Evolutionary conservation across 2,329 filamentous ascomycete genomes (phyloP).

Genomic region (Fusarium newnesense): DNA sequence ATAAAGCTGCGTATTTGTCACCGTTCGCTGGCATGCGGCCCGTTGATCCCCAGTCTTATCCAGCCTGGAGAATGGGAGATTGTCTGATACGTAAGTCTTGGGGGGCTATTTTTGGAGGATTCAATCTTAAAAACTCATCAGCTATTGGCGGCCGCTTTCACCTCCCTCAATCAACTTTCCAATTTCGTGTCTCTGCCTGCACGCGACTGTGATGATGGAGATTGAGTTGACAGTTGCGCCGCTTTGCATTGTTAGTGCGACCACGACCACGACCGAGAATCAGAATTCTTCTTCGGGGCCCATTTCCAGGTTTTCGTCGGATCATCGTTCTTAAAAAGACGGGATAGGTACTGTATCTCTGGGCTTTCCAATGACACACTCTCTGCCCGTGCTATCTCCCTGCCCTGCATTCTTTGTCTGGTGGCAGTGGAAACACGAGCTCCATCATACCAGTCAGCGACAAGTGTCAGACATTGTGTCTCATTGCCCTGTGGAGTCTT

Average conservation of each 20-base stretch:
- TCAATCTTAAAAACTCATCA: slow-evolving; percentile 34
- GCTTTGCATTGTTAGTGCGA: slow-evolving; percentile 20
- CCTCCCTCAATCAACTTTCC: not conserved
- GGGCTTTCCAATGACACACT: slow-evolving; percentile 12
- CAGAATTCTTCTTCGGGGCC: not conserved
- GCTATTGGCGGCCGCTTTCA: slow-evolving; percentile 15
- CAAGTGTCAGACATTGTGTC: slow-evolving; percentile 14
- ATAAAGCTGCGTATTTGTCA: slow-evolving; percentile 7
- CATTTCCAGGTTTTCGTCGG: not conserved
- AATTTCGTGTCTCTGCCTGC: not conserved
- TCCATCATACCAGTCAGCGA: slow-evolving; percentile 23
- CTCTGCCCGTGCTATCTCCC: not conserved
- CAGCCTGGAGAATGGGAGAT: slow-evolving; percentile 25
- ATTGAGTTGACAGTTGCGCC: slow-evolving; percentile 2
- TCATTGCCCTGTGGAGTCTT: slow-evolving; percentile 24
- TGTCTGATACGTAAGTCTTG: slow-evolving; percentile 20
- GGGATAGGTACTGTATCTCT: slow-evolving; percentile 9
- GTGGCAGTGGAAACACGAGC: slow-evolving; percentile 17
- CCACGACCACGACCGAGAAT: slow-evolving; percentile 8
- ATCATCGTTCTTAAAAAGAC: slow-evolving; percentile 1
- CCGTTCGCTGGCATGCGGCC: slow-evolving; percentile 30
- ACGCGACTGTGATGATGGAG: not conserved
- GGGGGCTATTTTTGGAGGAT: slow-evolving; percentile 32
- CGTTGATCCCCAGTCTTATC: slow-evolving; percentile 13
- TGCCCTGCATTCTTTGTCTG: slow-evolving; percentile 25